phyloP scores from a whole-genome alignment of 345 rosid genomes.

The Arabidopsis arenosa region DNA sequence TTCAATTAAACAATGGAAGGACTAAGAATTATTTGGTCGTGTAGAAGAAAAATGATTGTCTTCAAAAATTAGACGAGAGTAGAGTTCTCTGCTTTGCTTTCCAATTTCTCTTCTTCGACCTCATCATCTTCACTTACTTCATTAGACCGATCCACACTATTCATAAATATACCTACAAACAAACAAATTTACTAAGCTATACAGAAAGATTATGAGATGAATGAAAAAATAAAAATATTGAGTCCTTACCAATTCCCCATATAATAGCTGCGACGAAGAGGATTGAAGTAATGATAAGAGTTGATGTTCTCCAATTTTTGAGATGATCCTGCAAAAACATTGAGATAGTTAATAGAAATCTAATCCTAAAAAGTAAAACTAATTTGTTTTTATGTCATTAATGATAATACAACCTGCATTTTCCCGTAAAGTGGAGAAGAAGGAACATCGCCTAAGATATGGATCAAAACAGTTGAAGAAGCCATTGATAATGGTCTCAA shows the following conservation, averaged over 20 bases:
- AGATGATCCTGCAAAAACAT: conserved; percentile 58
- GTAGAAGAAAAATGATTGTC: conserved; percentile 18
- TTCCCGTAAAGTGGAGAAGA: conserved; percentile 96
- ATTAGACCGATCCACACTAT: conserved; percentile 65
- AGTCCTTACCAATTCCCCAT: conserved; percentile 76
- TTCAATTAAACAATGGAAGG: conserved; percentile 14
- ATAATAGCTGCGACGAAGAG: conserved; percentile 77
- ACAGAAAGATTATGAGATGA: not conserved
- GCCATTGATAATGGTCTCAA: conserved; percentile 97
- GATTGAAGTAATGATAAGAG: conserved; percentile 76
- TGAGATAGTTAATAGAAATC: conserved; percentile 3
- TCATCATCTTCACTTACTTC: conserved; percentile 55
- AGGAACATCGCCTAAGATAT: conserved; percentile 96
- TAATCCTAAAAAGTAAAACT: not conserved
- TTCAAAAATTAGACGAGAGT: conserved; percentile 29
- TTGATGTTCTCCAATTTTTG: conserved; percentile 80
- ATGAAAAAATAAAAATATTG: not conserved
- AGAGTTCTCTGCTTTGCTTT: conserved; percentile 36
- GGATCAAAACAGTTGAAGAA: conserved; percentile 86
- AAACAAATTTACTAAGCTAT: not conserved
- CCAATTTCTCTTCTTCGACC: conserved; percentile 17
- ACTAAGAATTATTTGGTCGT: conserved; percentile 14
- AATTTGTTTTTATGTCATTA: not conserved
- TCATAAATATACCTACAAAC: conserved; percentile 76
- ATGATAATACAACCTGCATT: conserved; percentile 62